phyloP scores from a whole-genome alignment of 305 asterid genomes.

The Rubia balearica region DNA sequence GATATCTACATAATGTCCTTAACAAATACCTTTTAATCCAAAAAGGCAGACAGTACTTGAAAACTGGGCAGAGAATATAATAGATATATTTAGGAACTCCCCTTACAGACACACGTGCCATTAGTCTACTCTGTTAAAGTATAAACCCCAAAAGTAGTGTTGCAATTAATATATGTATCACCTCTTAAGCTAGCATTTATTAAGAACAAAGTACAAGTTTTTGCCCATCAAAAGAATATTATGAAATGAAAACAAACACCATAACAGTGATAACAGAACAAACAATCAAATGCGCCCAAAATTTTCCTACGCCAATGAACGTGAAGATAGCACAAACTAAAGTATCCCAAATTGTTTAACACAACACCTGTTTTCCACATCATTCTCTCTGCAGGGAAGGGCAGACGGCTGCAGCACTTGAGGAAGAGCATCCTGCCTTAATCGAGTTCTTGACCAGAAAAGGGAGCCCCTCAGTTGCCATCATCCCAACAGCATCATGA shows the following conservation, averaged over 20 bases:
- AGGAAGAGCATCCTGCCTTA: background rate
- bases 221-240: slow-evolving; percentile 22
- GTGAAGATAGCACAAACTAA: background rate
- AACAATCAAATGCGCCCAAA: background rate
- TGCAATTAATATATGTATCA: background rate
- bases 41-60: background rate
- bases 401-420: slow-evolving; percentile 49
- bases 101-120: background rate
- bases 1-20: background rate
- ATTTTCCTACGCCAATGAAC: background rate
- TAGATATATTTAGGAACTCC: background rate
- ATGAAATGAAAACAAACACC: slow-evolving; percentile 28
- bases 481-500: slow-evolving; percentile 95
- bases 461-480: slow-evolving; percentile 97
- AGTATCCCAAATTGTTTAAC: background rate
- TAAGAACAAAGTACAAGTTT: background rate
- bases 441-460: slow-evolving; percentile 77
- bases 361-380: slow-evolving; percentile 67
- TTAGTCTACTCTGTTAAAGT: background rate
- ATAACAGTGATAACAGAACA: background rate
- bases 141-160: background rate
- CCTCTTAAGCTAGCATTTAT: background rate
- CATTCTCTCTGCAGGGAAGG: slow-evolving; percentile 94
- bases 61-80: background rate
- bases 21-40: background rate